Evolutionary conservation across 371 early-diverging fungal genomes (phyloP).

Genomic region (Blakeslea trispora): DNA sequence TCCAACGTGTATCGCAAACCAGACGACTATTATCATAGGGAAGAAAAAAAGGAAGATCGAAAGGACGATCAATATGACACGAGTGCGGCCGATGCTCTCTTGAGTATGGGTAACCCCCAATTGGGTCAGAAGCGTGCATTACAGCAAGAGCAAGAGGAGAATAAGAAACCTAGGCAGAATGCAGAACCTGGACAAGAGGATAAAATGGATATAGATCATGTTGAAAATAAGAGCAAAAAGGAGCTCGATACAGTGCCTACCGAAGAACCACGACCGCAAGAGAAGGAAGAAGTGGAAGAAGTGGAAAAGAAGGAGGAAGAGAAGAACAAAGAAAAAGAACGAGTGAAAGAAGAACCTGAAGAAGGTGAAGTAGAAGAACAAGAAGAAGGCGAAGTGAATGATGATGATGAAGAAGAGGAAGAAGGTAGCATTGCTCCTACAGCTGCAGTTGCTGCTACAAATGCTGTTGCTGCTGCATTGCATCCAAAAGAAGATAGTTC

Average conservation of each 20-base stretch:
- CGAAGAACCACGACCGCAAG: slow-evolving; percentile 2
- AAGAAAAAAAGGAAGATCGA: slow-evolving; percentile 16
- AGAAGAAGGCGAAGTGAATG: slow-evolving; percentile 27
- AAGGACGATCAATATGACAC: slow-evolving; percentile 31
- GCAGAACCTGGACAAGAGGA: slow-evolving; percentile 6
- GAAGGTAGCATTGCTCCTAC: slow-evolving; percentile 7
- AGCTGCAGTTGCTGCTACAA: slow-evolving; percentile 18
- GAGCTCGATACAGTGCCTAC: background rate
- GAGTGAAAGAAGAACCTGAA: slow-evolving; percentile 15
- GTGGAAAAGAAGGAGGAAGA: slow-evolving; percentile 5
- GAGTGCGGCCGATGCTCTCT: slow-evolving; percentile 34
- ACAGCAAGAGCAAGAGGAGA: slow-evolving; percentile 14
- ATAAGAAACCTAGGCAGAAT: slow-evolving; percentile 16
- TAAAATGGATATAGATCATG: slow-evolving; percentile 1
- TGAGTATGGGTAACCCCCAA: slow-evolving; percentile 33
- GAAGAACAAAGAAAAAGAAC: slow-evolving; percentile 3
- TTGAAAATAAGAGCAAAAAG: background rate
- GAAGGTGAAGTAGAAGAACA: slow-evolving; percentile 18
- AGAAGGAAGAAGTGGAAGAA: slow-evolving; percentile 10
- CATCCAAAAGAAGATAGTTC: background rate
- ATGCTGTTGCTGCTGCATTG: slow-evolving; percentile 14
- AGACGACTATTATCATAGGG: background rate
- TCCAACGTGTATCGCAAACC: background rate
- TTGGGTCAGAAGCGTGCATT: slow-evolving; percentile 28
- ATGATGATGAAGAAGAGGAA: slow-evolving; percentile 8